phyloP scores from a whole-genome alignment of 345 rosid species.

The Barbarea vulgaris region DNA sequence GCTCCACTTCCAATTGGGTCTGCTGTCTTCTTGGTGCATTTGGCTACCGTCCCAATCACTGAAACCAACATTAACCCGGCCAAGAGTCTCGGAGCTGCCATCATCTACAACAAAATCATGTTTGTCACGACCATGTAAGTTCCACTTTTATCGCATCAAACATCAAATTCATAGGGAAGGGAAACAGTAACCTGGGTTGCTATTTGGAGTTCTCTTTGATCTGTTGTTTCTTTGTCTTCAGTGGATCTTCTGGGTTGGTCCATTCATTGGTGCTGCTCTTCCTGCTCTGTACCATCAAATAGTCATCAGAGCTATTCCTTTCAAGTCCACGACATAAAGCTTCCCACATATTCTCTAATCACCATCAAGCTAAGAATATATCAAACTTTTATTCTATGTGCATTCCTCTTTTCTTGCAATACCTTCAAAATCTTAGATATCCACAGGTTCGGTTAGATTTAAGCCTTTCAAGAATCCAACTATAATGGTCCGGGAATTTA shows the following conservation, averaged over 20 bases:
- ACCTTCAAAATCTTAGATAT: too few relatives aligned
- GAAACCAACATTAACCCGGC: conserved; percentile 77
- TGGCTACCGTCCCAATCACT: conserved; percentile 72
- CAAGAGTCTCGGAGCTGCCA: conserved; percentile 75
- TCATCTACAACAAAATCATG: conserved; percentile 54
- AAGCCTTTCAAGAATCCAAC: too few relatives aligned
- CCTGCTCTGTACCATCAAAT: conserved; percentile 76
- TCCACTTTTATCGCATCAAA: neutral
- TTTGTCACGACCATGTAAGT: conserved; percentile 65
- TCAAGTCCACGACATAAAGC: conserved; percentile 54
- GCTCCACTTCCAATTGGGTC: conserved; percentile 81
- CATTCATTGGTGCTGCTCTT: conserved; percentile 74
- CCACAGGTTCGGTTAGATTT: too few relatives aligned
- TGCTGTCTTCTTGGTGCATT: conserved; percentile 72
- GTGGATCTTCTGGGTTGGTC: conserved; percentile 88
- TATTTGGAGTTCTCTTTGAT: neutral
- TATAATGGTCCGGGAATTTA: too few relatives aligned
- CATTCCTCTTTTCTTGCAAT: conserved; percentile 4
- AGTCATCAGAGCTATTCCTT: conserved; percentile 73
- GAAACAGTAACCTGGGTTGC: too few relatives aligned
- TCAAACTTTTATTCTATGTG: neutral
- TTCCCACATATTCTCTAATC: conserved; percentile 2
- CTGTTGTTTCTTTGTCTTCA: conserved; percentile 15
- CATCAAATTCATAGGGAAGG: too few relatives aligned
- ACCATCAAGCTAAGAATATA: conserved; percentile 8